phyloP scores from a whole-genome alignment of 805 yeast genomes.

The Zygosaccharomyces rouxii region DNA sequence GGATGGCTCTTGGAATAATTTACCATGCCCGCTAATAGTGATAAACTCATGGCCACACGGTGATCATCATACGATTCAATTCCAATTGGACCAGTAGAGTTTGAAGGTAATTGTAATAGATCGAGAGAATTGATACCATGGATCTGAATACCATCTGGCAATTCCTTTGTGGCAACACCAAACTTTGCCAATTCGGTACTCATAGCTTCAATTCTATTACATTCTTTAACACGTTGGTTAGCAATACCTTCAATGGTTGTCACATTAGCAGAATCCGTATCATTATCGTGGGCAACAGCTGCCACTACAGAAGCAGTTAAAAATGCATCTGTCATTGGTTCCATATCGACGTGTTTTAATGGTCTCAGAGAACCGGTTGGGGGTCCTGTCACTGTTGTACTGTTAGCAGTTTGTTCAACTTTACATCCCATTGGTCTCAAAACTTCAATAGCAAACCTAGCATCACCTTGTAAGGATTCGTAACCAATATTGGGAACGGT shows the following conservation, averaged over 20 bases:
- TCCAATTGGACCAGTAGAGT: constrained; percentile 43
- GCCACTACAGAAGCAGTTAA: constrained; percentile 96
- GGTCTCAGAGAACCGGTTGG: constrained; percentile 63
- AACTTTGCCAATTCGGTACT: constrained; percentile 80
- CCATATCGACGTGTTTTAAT: constrained; percentile 84
- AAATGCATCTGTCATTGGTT: constrained; percentile 99
- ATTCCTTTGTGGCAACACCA: constrained; percentile 80
- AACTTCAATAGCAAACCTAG: constrained; percentile 91
- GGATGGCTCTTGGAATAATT: constrained; percentile 14
- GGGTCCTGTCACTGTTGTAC: constrained; percentile 93
- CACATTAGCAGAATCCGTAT: constrained; percentile 38
- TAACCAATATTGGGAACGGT: constrained; percentile 94
- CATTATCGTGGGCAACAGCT: constrained; percentile 68
- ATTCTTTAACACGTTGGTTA: constrained; percentile 95
- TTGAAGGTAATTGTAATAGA: constrained; percentile 52
- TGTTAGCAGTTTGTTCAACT: constrained; percentile 75
- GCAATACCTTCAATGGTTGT: constrained; percentile 94
- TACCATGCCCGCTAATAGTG: constrained; percentile 75
- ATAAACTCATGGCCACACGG: constrained; percentile 96
- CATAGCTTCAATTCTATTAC: constrained; percentile 96
- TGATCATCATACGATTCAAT: constrained; percentile 88
- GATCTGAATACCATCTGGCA: constrained; percentile 88
- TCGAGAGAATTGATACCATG: constrained; percentile 56
- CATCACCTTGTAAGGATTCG: constrained; percentile 92
- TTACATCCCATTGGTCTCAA: constrained; percentile 91